Evolutionary conservation across 2,329 filamentous ascomycete genomes (phyloP), one percentile per base, ranked within the genome.

Genomic region (Tolypocladium cylindrosporum): DNA sequence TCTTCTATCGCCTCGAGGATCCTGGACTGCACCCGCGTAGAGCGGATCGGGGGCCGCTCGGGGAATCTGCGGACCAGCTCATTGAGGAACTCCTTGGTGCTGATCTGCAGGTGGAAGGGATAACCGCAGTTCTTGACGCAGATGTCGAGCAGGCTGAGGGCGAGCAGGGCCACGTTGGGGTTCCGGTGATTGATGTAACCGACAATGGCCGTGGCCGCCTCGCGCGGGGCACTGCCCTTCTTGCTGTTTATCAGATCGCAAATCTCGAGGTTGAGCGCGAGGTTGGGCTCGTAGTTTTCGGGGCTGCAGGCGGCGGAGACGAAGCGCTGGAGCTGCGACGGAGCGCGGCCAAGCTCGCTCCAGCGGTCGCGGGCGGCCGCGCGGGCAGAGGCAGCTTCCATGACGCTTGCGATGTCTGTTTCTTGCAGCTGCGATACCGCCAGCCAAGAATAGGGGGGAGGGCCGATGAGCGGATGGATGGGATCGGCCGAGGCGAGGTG

Each of bases 51-150:
- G 52, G 94, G 94, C 31, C 93, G 84, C 75, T 99, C 94, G 54
- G 94, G 94, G 68, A 99, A 99, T 64, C 94, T 85, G 64, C 94
- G 87, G 61, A 99, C 94, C 60, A 99, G 86, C 77, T 99, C 94
- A 75, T 99, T 99, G 67, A 99, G 85, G 67, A 99, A 99, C 69
- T 99, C 94, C 74, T 99, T 99, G 65, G 94, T 97, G 74, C 90
- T 92, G 71, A 99, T 97, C 75, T 99, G 94, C 59, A 99, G 85
- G 70, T 99, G 94, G 74, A 99, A 99, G 1, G 94, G 92, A 72
- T 99, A 99, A 67, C 94, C 94, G 81, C 94, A 99, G 77, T 99
- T 99, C 80, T 99, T 99, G 74, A 97, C 94, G 74, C 94, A 97
- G 62, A 97, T 97, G 72, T 99, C 94, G 70, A 99, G 89, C 64